These are phyloP conservation scores for Herpotrichia juniperi DNA, from an alignment of 2,329 filamentous ascomycete species.

Conservation along the genomic window DNA sequence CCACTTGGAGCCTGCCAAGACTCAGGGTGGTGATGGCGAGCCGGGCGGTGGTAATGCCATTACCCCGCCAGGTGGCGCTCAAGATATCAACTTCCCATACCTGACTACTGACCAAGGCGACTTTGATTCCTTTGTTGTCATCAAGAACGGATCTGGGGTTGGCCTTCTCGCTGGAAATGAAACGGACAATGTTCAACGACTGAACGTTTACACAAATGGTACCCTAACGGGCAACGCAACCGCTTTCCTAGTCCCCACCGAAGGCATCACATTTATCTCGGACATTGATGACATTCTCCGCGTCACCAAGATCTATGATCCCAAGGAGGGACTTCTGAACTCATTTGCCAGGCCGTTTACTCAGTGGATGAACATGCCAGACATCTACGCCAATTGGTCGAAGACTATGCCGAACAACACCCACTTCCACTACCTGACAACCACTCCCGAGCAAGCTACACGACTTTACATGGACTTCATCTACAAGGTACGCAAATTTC, in stretches of 20 bases:
- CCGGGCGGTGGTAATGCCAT: slow-evolving; percentile 57
- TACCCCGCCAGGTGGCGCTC: slow-evolving; percentile 63
- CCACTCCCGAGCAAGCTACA: slow-evolving; percentile 78
- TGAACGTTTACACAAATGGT: slow-evolving; percentile 71
- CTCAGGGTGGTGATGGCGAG: slow-evolving; percentile 59
- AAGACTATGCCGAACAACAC: slow-evolving; percentile 64
- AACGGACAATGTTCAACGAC: slow-evolving; percentile 68
- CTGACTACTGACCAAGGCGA: slow-evolving; percentile 72
- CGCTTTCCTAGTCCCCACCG: slow-evolving; percentile 74
- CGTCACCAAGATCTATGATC: slow-evolving; percentile 81
- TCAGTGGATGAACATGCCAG: slow-evolving; percentile 80
- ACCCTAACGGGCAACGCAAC: slow-evolving; percentile 73
- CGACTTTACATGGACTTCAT: slow-evolving; percentile 81
- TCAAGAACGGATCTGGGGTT: slow-evolving; percentile 62
- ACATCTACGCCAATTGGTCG: slow-evolving; percentile 78
- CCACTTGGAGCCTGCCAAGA: slow-evolving; percentile 64
- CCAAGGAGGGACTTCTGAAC: slow-evolving; percentile 76
- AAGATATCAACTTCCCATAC: slow-evolving; percentile 69
- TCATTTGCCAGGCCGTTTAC: slow-evolving; percentile 74
- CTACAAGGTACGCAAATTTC: too few species aligned
- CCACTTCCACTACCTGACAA: slow-evolving; percentile 84
- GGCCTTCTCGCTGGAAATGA: slow-evolving; percentile 66
- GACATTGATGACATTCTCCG: slow-evolving; percentile 83
- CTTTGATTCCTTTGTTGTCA: slow-evolving; percentile 72
- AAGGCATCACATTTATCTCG: slow-evolving; percentile 73